A percentile compares a stretch with the other conserved stretches of the same genome.
These are phyloP conservation scores for Arachnopeziza araneosa DNA, from an alignment of 2,329 filamentous ascomycete species.

Conservation along the genomic window DNA sequence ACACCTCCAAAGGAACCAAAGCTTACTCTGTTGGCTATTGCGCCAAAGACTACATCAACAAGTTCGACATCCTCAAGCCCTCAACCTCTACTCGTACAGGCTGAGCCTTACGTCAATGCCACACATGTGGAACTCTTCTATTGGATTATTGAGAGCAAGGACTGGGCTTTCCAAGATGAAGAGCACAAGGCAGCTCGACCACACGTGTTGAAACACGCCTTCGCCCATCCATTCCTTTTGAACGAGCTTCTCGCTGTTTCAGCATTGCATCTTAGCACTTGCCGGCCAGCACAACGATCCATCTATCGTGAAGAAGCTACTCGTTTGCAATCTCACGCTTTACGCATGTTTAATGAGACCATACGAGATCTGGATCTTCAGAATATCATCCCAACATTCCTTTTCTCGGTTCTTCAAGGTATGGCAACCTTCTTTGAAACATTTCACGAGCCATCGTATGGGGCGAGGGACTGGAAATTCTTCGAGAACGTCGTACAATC, in stretches of 20 bases:
- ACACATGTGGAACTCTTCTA: slow-evolving; percentile 35
- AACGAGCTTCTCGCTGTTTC: slow-evolving; percentile 31
- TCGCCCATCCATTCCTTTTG: slow-evolving; percentile 28
- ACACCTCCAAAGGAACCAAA: background rate
- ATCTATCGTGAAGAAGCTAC: slow-evolving; percentile 31
- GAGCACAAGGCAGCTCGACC: background rate
- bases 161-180: background rate
- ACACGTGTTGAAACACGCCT: slow-evolving; percentile 7
- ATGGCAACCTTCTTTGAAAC: slow-evolving; percentile 35
- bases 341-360: slow-evolving; percentile 27
- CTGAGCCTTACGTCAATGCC: slow-evolving; percentile 18
- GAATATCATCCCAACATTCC: slow-evolving; percentile 25
- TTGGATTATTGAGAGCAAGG: background rate
- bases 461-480: slow-evolving; percentile 25
- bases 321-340: slow-evolving; percentile 27
- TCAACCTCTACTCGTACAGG: background rate
- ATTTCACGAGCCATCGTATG: slow-evolving; percentile 25
- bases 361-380: slow-evolving; percentile 12
- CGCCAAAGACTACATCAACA: background rate
- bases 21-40: background rate
- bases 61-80: background rate
- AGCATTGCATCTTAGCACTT: slow-evolving; percentile 30
- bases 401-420: slow-evolving; percentile 29
- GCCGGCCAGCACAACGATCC: slow-evolving; percentile 12
- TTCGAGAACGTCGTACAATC: slow-evolving; percentile 27